Percentiles rank a stretch among this genome's conserved stretches.
Conservation (phyloP, 2,329 filamentous ascomycete genomes). For the Diaporthe caulivora region DNA sequence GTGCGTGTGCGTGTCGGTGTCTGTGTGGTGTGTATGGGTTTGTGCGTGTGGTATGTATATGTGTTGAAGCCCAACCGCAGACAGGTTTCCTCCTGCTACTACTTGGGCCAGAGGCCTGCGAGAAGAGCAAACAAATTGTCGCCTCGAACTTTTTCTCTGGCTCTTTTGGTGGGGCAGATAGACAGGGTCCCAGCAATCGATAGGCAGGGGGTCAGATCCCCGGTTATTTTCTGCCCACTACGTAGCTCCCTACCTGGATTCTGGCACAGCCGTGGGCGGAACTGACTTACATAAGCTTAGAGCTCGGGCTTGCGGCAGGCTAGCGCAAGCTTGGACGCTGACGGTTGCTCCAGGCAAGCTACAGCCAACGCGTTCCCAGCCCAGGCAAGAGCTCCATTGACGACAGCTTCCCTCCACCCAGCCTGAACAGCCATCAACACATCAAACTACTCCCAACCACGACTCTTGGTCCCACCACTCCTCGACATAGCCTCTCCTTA, state of each 20-base stretch:
- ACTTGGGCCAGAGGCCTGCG: slow-evolving; percentile 12
- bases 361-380: slow-evolving; percentile 56
- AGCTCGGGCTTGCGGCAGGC: slow-evolving; percentile 38
- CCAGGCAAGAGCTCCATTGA: slow-evolving; percentile 43
- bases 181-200: slow-evolving; percentile 32
- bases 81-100: slow-evolving; percentile 15
- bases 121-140: background rate
- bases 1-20: slow-evolving; percentile 15
- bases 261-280: too few species aligned
- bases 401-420: slow-evolving; percentile 37
- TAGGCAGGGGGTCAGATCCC: slow-evolving; percentile 22
- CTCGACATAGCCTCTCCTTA: background rate
- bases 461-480: slow-evolving; percentile 12
- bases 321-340: slow-evolving; percentile 28
- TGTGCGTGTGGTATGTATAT: slow-evolving; percentile 10
- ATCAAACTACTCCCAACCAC: slow-evolving; percentile 38
- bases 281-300: slow-evolving; percentile 28
- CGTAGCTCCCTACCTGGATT: too few species aligned
- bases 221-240: background rate
- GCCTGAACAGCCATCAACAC: slow-evolving; percentile 8
- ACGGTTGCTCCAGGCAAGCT: slow-evolving; percentile 59
- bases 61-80: slow-evolving; percentile 35
- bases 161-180: slow-evolving; percentile 36
- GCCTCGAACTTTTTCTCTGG: slow-evolving; percentile 34
- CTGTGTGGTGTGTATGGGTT: background rate